These are phyloP conservation scores for Coemansia sp. DNA, from an alignment of 192 early-diverging fungal species.

Conservation along the genomic window DNA sequence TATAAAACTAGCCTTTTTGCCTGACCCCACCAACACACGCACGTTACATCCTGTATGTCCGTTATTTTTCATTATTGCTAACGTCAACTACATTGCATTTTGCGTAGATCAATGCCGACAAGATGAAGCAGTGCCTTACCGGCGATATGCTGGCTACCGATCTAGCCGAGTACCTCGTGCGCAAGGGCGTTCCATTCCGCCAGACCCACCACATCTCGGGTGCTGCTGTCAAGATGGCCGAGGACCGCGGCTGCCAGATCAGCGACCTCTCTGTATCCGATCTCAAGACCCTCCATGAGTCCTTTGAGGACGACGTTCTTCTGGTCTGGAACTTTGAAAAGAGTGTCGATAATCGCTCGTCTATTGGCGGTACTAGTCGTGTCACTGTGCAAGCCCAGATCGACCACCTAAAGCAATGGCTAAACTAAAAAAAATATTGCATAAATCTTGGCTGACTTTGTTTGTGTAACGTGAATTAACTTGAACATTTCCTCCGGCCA, in stretches of 20 bases:
- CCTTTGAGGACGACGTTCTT: conserved; percentile 81
- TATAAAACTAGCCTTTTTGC: conserved; percentile 28
- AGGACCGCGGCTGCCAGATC: conserved; percentile 78
- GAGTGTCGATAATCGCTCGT: conserved; percentile 86
- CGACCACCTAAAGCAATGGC: conserved; percentile 65
- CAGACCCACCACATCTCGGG: conserved; percentile 99
- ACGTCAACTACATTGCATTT: background rate
- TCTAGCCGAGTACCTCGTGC: conserved; percentile 96
- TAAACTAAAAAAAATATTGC: conserved; percentile 25
- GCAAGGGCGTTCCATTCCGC: conserved; percentile 98
- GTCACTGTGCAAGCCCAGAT: conserved; percentile 83
- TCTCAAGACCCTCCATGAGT: conserved; percentile 79
- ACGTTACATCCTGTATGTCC: background rate
- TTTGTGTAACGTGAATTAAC: background rate
- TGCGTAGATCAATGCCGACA: conserved; percentile 73
- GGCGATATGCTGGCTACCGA: conserved; percentile 98
- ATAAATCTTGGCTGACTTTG: background rate
- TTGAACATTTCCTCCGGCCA: background rate
- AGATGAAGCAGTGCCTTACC: conserved; percentile 80
- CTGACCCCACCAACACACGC: background rate
- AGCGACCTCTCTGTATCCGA: conserved; percentile 73
- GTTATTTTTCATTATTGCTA: background rate
- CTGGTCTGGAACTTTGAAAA: conserved; percentile 89
- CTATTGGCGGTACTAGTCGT: conserved; percentile 86
- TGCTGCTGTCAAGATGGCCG: conserved; percentile 89